Evolutionary conservation across 768 basidiomycete species (phyloP).

Genomic region (Dentipellis sp.): DNA sequence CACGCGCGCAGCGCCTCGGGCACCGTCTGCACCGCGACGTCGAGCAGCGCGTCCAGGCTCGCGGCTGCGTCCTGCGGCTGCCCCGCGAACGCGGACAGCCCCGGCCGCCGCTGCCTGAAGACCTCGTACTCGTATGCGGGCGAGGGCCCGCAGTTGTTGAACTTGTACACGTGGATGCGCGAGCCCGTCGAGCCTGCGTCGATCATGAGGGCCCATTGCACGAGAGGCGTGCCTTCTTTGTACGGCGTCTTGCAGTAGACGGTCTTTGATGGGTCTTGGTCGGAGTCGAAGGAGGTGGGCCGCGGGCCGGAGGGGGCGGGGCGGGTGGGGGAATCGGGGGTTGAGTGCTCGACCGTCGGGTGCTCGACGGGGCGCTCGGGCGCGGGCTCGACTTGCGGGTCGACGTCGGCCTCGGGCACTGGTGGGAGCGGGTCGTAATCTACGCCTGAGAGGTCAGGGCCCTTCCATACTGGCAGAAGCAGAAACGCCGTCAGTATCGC

Average conservation of each 20-base stretch:
- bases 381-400: neutral
- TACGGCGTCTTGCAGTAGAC: slow-evolving; percentile 59
- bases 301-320: slow-evolving; percentile 6
- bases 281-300: slow-evolving; percentile 58
- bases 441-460: neutral
- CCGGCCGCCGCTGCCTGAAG: slow-evolving; percentile 76
- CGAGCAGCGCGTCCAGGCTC: slow-evolving; percentile 69
- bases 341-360: neutral
- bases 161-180: slow-evolving; percentile 97
- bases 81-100: slow-evolving; percentile 56
- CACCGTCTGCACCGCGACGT: slow-evolving; percentile 72
- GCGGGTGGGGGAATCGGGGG: neutral
- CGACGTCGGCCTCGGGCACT: slow-evolving; percentile 2
- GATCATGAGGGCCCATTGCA: slow-evolving; percentile 94
- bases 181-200: slow-evolving; percentile 98
- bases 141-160: slow-evolving; percentile 77
- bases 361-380: neutral
- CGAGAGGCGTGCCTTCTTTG: slow-evolving; percentile 40
- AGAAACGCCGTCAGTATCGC: neutral
- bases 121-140: slow-evolving; percentile 88
- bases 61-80: slow-evolving; percentile 64
- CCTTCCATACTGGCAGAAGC: neutral
- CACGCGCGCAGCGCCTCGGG: slow-evolving; percentile 58
- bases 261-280: slow-evolving; percentile 66
- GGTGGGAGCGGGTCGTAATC: neutral